Evolutionary conservation across 2,329 filamentous ascomycete genomes (phyloP), one percentile per base, ranked within the genome.

Genomic region (Didymella sp.): DNA sequence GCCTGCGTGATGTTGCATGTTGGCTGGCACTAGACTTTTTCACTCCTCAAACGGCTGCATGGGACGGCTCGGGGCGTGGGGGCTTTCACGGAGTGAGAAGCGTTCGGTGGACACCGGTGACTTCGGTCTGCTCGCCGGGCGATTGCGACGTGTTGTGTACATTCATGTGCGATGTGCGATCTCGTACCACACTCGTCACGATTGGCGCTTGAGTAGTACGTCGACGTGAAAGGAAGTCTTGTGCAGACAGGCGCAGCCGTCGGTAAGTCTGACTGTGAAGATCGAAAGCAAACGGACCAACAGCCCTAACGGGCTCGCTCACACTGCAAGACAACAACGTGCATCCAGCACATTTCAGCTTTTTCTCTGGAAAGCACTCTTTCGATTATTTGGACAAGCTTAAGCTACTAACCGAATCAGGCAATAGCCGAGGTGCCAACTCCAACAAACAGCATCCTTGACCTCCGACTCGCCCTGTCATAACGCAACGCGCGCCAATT

Each of bases 61-160:
- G 45, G 50, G 51, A 51, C 51, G 51, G 46, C 47, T 59, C 51
- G 46, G 51, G 43, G 51, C 46, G 56, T 54, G 50, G 50, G 46
- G 51, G 33, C 30, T 27, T 49, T 52, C 38, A 44, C 37, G 40
- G 42, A 46, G 21, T 37, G 38, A 48, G 37, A 35, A 43, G 43
- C 48, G 48, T 43, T 57, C 54, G 49, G 54, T 48, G 25, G 54
- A 12, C 43, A 42, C 54, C 38, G 38, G n/a, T 28, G 11, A 42
- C 37, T 40, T 46, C 53, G 48, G 54, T n/a, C 38, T 42, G 41
- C 21, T 27, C 33, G 22, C 43, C 48, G 30, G 37, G 11, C 30
- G 38, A 33, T 44, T 31, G 43, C 25, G 27, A 48, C 28, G 17
- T 38, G 35, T 41, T 7, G 8, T 19, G 28, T 19, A 37, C 21